Evolutionary conservation across 1,284 basidiomycete species (phyloP), one percentile per base, ranked within the genome.

Genomic region (Cronartium quercuum): DNA sequence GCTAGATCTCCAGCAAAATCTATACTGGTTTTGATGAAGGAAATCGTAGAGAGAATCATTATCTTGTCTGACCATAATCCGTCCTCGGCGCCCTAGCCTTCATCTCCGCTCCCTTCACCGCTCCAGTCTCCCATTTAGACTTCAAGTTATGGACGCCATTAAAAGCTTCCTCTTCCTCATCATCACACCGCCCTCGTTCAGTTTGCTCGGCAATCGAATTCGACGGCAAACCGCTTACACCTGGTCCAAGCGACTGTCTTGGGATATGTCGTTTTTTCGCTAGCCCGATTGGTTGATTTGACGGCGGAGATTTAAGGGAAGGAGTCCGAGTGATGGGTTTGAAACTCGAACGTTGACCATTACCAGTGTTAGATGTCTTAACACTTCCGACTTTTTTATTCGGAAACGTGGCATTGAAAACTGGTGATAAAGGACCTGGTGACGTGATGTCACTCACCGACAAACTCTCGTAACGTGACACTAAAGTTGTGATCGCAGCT

Each of bases 401-500:
- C 24, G 47, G 10, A 15, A 51, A 51, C 1, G 18, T 21, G 47
- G 18, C 10, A 15, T 51, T 51, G 47, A 15, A 15, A 51, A 21
- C 47, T 51, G 47, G 47, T 18, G 47, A 21, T 6, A 6, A 51
- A 51, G 47, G 18, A 21, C 6, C 47, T 6, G 47, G 47, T 18
- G 47, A 51, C 47, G 18, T 15, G 1, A 21, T 0, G 24, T 51
- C 34, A n/a, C 58, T 29, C 6, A 12, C 24, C 38, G 61, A 51
- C 7, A 74, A 37, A 42, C 47, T 66, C 24, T 74, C 71, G 44
- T 74, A 74, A 2, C 71, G 71, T 9, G 71, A 74, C 6, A 74
- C 71, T 40, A 74, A 58, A 51, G 24, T 74, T n/a, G n/a, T 66
- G 29, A 74, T 74, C 37, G 71, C 71, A 9, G 64, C 71, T 3